A percentile compares a stretch with the other conserved stretches of the same genome.
phyloP scores from a whole-genome alignment of 2,329 filamentous ascomycete genomes.

The Verticillium alfalfae region DNA sequence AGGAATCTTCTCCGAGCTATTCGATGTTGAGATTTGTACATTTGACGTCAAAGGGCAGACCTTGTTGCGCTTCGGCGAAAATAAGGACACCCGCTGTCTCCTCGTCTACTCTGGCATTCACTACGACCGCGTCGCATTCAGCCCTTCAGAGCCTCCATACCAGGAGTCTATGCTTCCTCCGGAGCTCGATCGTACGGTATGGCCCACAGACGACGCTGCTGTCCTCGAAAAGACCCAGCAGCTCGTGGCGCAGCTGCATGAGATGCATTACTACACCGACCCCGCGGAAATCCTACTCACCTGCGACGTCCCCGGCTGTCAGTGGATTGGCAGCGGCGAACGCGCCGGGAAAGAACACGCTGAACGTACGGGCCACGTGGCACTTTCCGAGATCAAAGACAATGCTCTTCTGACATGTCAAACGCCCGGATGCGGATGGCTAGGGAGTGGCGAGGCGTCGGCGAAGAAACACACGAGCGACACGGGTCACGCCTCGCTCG shows the following conservation, averaged over 20 bases:
- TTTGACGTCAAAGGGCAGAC: constrained; percentile 59
- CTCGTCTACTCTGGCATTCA: constrained; percentile 90
- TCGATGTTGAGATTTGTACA: constrained; percentile 78
- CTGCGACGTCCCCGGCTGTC: constrained; percentile 63
- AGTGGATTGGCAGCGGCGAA: constrained; percentile 63
- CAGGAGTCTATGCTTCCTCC: constrained; percentile 54
- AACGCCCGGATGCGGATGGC: constrained; percentile 51
- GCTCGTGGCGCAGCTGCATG: constrained; percentile 59
- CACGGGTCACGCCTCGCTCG: constrained; percentile 50
- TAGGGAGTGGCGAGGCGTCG: constrained; percentile 58
- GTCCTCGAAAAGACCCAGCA: constrained; percentile 64
- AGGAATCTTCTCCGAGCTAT: constrained; percentile 76
- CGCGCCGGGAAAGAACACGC: constrained; percentile 58
- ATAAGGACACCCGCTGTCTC: constrained; percentile 62
- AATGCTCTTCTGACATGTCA: constrained; percentile 75
- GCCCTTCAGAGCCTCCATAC: constrained; percentile 52
- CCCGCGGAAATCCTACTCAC: constrained; percentile 72
- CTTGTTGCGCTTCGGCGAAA: constrained; percentile 67
- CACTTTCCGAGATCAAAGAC: constrained; percentile 64
- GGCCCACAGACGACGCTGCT: constrained; percentile 51
- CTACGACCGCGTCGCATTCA: constrained; percentile 83
- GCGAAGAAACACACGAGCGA: constrained; percentile 53
- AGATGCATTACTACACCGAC: constrained; percentile 82
- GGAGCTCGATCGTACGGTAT: constrained; percentile 66
- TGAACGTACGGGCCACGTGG: constrained; percentile 50